A percentile compares a stretch with the other conserved stretches of the same genome.
These are phyloP conservation scores for Cerioporus squamosus DNA, from an alignment of 1,284 basidiomycete genomes.

Conservation along the genomic window DNA sequence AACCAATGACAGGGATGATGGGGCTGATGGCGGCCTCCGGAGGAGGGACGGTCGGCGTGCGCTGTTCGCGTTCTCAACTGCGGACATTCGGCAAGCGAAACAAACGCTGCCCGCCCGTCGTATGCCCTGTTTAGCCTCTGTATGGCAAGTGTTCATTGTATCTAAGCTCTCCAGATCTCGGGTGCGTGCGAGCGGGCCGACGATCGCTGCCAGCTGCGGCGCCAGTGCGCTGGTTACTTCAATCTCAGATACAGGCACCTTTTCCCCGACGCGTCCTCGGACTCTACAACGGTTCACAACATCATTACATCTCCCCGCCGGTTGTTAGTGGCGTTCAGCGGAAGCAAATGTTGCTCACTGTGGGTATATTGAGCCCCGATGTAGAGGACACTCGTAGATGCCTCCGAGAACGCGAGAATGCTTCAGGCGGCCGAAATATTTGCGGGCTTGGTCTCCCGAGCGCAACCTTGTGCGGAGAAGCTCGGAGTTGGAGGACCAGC, in stretches of 20 bases:
- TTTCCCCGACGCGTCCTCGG: too few relatives aligned
- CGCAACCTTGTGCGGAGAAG: too few relatives aligned
- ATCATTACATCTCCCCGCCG: too few relatives aligned
- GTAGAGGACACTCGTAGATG: too few relatives aligned
- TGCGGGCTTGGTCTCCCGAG: too few relatives aligned
- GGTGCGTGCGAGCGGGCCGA: neutral
- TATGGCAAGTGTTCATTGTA: neutral
- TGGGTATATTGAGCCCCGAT: too few relatives aligned
- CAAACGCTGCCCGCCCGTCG: neutral
- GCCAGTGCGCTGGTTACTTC: neutral
- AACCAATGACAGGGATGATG: neutral
- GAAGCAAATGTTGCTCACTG: neutral
- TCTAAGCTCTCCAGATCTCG: neutral
- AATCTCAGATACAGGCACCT: constrained; percentile 4
- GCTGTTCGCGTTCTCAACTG: neutral
- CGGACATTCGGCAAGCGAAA: neutral
- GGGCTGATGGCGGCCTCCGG: too few relatives aligned
- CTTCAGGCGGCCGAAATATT: too few relatives aligned
- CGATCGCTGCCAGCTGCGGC: neutral
- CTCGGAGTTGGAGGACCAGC: too few relatives aligned
- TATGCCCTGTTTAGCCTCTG: neutral
- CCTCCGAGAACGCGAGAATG: too few relatives aligned
- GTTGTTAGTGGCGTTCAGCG: neutral
- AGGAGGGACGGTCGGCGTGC: too few relatives aligned
- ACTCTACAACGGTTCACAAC: too few relatives aligned